phyloP scores from a whole-genome alignment of 441 rosid genomes.

The Euphorbia celastroides region DNA sequence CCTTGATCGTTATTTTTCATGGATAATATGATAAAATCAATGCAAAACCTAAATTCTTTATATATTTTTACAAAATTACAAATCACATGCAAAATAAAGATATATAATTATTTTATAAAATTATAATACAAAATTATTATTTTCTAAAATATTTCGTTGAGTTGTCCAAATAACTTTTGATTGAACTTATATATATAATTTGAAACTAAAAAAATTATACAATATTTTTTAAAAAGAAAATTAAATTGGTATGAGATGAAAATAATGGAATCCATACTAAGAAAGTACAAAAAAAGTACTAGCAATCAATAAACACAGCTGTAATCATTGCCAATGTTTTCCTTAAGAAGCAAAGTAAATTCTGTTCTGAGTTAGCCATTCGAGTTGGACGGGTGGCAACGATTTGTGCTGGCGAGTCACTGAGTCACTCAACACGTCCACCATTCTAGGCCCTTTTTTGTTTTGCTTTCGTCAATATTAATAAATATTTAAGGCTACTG shows the following conservation, averaged over 20 bases:
- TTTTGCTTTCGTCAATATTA: slow-evolving; percentile 17
- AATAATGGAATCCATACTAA: background rate
- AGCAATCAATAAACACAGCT: slow-evolving; percentile 1
- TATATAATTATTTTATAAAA: too few species aligned
- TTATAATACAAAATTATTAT: too few species aligned
- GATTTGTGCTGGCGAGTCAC: background rate
- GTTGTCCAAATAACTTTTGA: too few species aligned
- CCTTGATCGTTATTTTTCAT: too few species aligned
- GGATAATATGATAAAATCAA: too few species aligned
- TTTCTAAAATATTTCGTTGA: too few species aligned
- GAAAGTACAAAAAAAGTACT: slow-evolving; percentile 20
- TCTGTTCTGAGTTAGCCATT: background rate
- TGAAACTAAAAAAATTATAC: background rate
- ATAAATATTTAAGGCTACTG: slow-evolving; percentile 11
- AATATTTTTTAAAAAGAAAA: background rate
- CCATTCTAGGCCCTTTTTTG: slow-evolving; percentile 27
- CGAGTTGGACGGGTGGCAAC: background rate
- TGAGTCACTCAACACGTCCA: slow-evolving; percentile 18
- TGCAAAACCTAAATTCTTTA: too few species aligned
- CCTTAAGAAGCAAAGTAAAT: background rate
- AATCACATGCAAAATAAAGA: too few species aligned
- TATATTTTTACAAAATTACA: too few species aligned
- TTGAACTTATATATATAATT: background rate
- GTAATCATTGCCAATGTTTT: background rate
- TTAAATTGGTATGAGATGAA: background rate